Evolutionary conservation across 257 asterid species (phyloP).

Genomic region (Fraxinus anomala): DNA sequence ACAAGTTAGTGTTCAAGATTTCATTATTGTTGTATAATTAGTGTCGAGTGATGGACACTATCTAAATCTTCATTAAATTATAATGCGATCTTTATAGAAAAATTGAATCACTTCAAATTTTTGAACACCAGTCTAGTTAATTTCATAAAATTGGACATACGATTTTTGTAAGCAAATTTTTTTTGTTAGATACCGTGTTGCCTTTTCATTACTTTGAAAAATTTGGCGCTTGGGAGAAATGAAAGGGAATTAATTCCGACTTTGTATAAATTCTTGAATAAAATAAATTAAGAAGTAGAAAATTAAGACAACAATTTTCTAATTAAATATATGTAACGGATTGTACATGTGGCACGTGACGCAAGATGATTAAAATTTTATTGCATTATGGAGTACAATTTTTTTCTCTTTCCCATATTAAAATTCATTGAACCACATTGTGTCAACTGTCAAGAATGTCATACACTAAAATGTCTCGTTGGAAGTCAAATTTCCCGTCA

Average conservation of each 20-base stretch:
- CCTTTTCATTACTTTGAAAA: not conserved
- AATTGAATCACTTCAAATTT: not conserved
- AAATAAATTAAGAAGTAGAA: not conserved
- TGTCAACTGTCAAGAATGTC: not conserved
- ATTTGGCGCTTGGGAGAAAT: not conserved
- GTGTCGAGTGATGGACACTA: not conserved
- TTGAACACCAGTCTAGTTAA: not conserved
- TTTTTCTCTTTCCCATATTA: not conserved
- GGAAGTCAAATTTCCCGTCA: slow-evolving; percentile 7
- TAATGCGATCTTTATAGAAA: no score
- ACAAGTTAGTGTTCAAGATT: not conserved
- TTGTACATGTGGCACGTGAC: not conserved
- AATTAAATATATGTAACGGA: not conserved
- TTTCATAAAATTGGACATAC: not conserved
- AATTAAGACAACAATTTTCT: not conserved
- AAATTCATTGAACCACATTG: not conserved
- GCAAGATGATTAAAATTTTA: not conserved
- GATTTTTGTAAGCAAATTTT: not conserved
- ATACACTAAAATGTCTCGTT: not conserved
- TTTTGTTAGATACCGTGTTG: not conserved
- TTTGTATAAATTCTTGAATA: not conserved
- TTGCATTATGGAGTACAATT: not conserved
- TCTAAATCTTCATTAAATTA: no score
- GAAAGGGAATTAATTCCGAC: not conserved
- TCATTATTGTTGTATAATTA: not conserved